Evolutionary conservation across 371 early-diverging fungal species (phyloP).

Genomic region (Zychaea mexicana): DNA sequence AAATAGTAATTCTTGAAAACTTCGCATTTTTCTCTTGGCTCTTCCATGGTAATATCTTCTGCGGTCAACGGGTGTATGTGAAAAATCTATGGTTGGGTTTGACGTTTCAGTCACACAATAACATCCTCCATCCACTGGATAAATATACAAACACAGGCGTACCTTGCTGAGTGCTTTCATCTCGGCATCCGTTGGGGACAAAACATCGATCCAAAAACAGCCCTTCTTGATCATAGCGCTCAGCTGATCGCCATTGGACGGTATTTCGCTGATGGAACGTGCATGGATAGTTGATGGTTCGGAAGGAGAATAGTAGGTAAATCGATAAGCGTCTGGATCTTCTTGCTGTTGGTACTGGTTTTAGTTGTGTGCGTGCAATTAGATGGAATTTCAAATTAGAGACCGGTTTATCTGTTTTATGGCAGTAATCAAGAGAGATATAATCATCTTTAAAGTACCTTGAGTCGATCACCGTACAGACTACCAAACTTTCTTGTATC

Average conservation of each 20-base stretch:
- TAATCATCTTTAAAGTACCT: slow-evolving; percentile 16
- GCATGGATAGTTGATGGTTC: slow-evolving; percentile 48
- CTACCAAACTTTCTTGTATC: slow-evolving; percentile 13
- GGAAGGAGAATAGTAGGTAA: slow-evolving; percentile 42
- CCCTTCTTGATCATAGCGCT: slow-evolving; percentile 47
- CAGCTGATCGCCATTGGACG: slow-evolving; percentile 28
- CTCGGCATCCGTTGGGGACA: slow-evolving; percentile 74
- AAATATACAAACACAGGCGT: not conserved
- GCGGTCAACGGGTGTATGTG: slow-evolving; percentile 88
- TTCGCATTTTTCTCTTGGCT: slow-evolving; percentile 92
- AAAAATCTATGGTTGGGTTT: too few species aligned
- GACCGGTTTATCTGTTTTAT: too few species aligned
- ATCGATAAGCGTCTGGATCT: slow-evolving; percentile 37
- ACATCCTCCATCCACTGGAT: too few species aligned
- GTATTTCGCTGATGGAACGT: slow-evolving; percentile 40
- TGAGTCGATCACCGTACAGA: slow-evolving; percentile 20
- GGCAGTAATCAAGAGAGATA: too few species aligned
- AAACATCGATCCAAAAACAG: slow-evolving; percentile 86
- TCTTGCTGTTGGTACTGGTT: slow-evolving; percentile 18
- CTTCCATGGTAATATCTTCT: slow-evolving; percentile 91
- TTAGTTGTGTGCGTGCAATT: too few species aligned
- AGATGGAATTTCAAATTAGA: too few species aligned
- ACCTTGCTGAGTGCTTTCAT: slow-evolving; percentile 68
- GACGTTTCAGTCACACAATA: too few species aligned
- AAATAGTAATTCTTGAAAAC: slow-evolving; percentile 90